A percentile compares a stretch with the other conserved stretches of the same genome.
phyloP scores from a whole-genome alignment of 2,329 filamentous ascomycete species.

The Cordyceps cicadae region DNA sequence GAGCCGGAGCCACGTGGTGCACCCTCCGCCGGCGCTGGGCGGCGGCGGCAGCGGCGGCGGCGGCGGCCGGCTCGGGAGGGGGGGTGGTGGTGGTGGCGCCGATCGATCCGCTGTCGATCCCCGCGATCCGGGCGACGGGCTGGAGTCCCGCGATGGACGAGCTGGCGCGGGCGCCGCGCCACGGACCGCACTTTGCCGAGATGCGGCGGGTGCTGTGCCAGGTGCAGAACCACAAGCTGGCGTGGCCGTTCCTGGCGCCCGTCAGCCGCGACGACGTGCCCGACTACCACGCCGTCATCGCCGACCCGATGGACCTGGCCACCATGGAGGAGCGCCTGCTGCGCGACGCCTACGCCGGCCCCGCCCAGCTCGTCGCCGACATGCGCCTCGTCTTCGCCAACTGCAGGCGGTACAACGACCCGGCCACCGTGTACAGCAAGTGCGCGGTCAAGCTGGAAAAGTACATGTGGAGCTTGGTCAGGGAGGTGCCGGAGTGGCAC shows the following conservation, averaged over 20 bases:
- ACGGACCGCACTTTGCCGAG: conserved; percentile 92
- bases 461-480: conserved; percentile 91
- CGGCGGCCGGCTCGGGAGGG: too few species aligned
- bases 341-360: conserved; percentile 80
- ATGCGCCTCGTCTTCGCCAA: conserved; percentile 88
- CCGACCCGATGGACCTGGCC: conserved; percentile 90
- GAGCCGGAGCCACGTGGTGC: conserved; percentile 79
- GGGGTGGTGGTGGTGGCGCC: conserved; percentile 54
- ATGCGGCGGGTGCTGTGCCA: conserved; percentile 88
- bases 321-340: conserved; percentile 96
- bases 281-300: conserved; percentile 99
- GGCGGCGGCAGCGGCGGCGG: conserved; percentile 44
- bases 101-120: conserved; percentile 79
- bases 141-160: conserved; percentile 99
- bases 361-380: conserved; percentile 87
- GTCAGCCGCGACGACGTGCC: conserved; percentile 93
- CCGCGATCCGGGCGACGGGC: conserved; percentile 81
- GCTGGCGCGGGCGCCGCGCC: conserved; percentile 83
- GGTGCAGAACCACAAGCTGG: conserved; percentile 83
- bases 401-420: conserved; percentile 92
- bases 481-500: conserved; percentile 83
- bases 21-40: conserved; percentile 81
- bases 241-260: conserved; percentile 90
- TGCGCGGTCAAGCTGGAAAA: conserved; percentile 88
- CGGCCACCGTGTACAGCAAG: conserved; percentile 85